Conservation (phyloP, 23 red algal species). For the Gracilaria domingensis region DNA sequence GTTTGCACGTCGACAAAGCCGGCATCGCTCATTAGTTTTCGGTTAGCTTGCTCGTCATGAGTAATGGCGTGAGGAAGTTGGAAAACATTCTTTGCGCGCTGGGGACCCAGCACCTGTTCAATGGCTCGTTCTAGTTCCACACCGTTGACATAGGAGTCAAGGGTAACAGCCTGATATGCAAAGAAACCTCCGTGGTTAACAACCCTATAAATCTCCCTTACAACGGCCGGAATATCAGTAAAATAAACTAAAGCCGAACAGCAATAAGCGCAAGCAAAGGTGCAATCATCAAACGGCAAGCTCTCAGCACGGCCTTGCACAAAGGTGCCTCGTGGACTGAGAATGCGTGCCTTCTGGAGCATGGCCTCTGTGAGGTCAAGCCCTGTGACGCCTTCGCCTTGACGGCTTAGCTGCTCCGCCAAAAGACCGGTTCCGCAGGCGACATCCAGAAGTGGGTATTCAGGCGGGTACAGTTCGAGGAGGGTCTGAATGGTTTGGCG, state of each 20-base stretch:
- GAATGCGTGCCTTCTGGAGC: constrained; percentile 29
- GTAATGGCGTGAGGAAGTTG: constrained; percentile 46
- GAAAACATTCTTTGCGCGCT: constrained; percentile 9
- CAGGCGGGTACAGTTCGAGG: constrained; percentile 1
- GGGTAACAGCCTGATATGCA: constrained; percentile 53
- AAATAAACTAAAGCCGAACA: constrained; percentile 55
- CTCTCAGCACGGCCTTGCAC: constrained; percentile 36
- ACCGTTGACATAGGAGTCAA: constrained; percentile 35
- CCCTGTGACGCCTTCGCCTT: constrained; percentile 45
- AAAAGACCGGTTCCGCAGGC: constrained; percentile 56
- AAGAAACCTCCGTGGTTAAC: constrained; percentile 4
- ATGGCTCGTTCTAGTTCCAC: constrained; percentile 28
- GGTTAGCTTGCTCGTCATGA: constrained; percentile 21
- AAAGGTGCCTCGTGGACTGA: constrained; percentile 25
- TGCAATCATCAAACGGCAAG: constrained; percentile 22
- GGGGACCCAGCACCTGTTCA: background rate
- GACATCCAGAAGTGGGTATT: constrained; percentile 51
- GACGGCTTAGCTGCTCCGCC: background rate
- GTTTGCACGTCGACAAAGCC: constrained; percentile 31
- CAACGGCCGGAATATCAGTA: constrained; percentile 17
- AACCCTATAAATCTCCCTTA: constrained; percentile 23
- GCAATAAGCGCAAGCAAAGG: constrained; percentile 7
- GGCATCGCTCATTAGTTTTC: constrained; percentile 12
- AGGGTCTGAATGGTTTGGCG: constrained; percentile 10
- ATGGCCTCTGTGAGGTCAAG: constrained; percentile 50